Evolutionary conservation across 192 early-diverging fungal genomes (phyloP).

Genomic region (Phlyctochytrium planicorne): DNA sequence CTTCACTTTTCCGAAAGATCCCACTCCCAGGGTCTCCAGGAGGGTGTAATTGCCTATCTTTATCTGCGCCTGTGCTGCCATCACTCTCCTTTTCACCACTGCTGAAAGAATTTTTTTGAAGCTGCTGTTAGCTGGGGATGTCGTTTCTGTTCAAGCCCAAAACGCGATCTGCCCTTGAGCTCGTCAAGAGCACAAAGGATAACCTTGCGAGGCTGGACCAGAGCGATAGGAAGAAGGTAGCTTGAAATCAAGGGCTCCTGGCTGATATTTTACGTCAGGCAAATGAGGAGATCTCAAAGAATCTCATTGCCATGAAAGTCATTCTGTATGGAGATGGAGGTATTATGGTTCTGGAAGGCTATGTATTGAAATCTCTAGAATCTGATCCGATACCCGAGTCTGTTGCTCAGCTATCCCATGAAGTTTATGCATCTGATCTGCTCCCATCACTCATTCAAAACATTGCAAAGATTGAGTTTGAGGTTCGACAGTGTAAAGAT

Average conservation of each 20-base stretch:
- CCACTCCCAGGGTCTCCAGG: slow-evolving; percentile 92
- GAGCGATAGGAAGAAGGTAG: slow-evolving; percentile 70
- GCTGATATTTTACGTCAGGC: slow-evolving; percentile 53
- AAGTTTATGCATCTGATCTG: slow-evolving; percentile 91
- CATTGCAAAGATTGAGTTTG: slow-evolving; percentile 90
- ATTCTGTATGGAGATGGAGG: slow-evolving; percentile 96
- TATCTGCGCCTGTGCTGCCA: slow-evolving; percentile 40
- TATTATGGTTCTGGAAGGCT: slow-evolving; percentile 26
- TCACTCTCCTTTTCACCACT: neutral
- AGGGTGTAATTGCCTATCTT: slow-evolving; percentile 88
- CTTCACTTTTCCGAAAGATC: slow-evolving; percentile 99
- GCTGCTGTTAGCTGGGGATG: too few species aligned
- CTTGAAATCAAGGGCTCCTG: slow-evolving; percentile 1
- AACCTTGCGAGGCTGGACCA: slow-evolving; percentile 73
- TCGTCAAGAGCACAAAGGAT: slow-evolving; percentile 86
- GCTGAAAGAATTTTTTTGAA: neutral
- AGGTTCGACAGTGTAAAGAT: slow-evolving; percentile 26
- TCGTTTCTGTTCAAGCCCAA: slow-evolving; percentile 2
- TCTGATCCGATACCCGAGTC: slow-evolving; percentile 84
- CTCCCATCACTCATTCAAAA: slow-evolving; percentile 86
- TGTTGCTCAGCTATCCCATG: slow-evolving; percentile 92
- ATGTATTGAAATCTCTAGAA: slow-evolving; percentile 46
- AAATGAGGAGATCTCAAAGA: slow-evolving; percentile 97
- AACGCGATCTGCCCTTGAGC: slow-evolving; percentile 68
- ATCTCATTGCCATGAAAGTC: slow-evolving; percentile 86